Evolutionary conservation across 148 eudicot species (phyloP), one percentile per base, ranked within the genome.

Genomic region (Selenicereus undatus): DNA sequence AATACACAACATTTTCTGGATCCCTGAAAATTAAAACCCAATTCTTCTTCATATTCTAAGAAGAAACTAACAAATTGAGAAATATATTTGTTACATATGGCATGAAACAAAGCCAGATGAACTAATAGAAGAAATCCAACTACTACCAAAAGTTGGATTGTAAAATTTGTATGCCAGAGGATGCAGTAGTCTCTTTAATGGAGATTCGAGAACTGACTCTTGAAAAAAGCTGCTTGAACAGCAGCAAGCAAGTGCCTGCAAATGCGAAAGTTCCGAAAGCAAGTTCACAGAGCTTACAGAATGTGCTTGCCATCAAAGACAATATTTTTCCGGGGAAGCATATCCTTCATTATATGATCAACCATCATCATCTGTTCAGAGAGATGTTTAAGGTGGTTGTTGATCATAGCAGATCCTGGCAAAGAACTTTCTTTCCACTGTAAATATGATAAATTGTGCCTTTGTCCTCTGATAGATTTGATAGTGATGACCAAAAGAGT

Each of bases 381-480:
- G 85, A 90, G 77, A 71, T 86, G 6, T 93, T 81, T 86, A 91
- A 86, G 88, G 87, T 73, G 94, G 97, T 24, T 95, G 48, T 83
- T 93, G 85, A 80, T 91, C 71, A 58, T 81, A 50, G 80, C 85
- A 60, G 89, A 88, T 69, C 73, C 84, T 30, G 87, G 60, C 68
- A 48, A 81, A 72, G 91, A 90, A 45, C 84, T 76, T 74, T 78
- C 87, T 87, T 86, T 83, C 80, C 97, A 93, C 81, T 95, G 99
- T 92, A 93, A 92, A 91, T 95, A 90, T 42, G 89, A 87, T 80
- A 90, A 81, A 35, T 81, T 95, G 85, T 93, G 97, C 88, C 95
- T 95, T 85, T 88, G 91, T 86, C 89, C 94, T 72, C 89, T 95
- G 91, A 89, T 89, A 86, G 92, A 91, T 85, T 88, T 81, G 86